Conservation (phyloP, 2,329 filamentous ascomycete species). For the Volutella citrinella region DNA sequence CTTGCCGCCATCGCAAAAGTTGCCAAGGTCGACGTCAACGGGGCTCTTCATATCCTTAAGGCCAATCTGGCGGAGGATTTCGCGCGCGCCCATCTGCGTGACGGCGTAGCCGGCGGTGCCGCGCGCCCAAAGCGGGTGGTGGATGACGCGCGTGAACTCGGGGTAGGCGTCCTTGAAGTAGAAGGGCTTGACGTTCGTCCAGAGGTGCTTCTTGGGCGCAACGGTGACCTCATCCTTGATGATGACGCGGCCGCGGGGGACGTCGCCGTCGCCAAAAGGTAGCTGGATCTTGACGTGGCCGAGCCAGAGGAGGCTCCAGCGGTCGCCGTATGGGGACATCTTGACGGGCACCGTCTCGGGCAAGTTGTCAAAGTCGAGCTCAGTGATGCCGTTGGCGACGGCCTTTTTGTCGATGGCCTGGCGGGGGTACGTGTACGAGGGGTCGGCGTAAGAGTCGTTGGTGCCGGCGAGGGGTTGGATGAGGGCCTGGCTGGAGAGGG, state of each 20-base stretch:
- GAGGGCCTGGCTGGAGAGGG: constrained; percentile 33
- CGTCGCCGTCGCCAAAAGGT: constrained; percentile 11
- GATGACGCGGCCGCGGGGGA: constrained; percentile 31
- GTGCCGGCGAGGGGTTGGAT: constrained; percentile 28
- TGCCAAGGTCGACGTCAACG: constrained; percentile 44
- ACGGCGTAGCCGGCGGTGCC: constrained; percentile 45
- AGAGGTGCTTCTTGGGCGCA: constrained; percentile 30
- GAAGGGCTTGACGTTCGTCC: constrained; percentile 33
- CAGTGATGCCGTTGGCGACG: neutral
- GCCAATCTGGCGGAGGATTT: constrained; percentile 41
- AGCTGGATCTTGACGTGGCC: constrained; percentile 44
- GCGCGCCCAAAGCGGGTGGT: constrained; percentile 37
- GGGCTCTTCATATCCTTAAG: constrained; percentile 36
- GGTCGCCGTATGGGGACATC: constrained; percentile 45
- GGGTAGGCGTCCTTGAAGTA: constrained; percentile 32
- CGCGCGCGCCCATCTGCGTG: constrained; percentile 40
- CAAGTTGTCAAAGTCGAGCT: constrained; percentile 16
- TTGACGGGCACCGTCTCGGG: constrained; percentile 14
- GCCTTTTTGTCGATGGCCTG: constrained; percentile 2
- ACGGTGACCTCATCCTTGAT: constrained; percentile 34
- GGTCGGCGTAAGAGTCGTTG: constrained; percentile 23
- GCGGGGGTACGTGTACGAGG: constrained; percentile 22
- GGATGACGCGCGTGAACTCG: constrained; percentile 42
- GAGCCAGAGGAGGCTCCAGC: constrained; percentile 52
- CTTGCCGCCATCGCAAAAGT: constrained; percentile 41